A percentile compares a stretch with the other conserved stretches of the same genome.
Evolutionary conservation across 2,329 filamentous ascomycete genomes (phyloP).

Genomic region (Dactylonectria estremocensis): DNA sequence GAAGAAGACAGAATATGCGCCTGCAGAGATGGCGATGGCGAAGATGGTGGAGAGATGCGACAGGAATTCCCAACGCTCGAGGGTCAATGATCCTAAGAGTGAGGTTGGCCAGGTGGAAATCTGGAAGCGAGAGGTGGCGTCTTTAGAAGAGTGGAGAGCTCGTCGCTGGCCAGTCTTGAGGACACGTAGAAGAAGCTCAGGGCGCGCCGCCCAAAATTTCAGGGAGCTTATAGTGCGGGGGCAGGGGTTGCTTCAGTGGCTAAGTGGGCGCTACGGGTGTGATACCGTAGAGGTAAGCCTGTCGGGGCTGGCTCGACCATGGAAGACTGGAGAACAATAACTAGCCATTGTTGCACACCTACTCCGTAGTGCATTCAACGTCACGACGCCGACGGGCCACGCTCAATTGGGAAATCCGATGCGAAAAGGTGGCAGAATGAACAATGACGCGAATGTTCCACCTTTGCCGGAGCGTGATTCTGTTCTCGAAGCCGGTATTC

Average conservation of each 20-base stretch:
- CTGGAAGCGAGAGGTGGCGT: conserved; percentile 43
- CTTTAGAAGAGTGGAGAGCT: conserved; percentile 49
- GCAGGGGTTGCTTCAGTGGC: conserved; percentile 21
- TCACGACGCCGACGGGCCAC: conserved; percentile 27
- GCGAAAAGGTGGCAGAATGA: conserved; percentile 9
- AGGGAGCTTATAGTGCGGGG: conserved; percentile 46
- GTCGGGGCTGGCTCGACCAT: conserved; percentile 30
- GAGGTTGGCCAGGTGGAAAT: conserved; percentile 44
- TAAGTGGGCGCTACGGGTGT: conserved; percentile 32
- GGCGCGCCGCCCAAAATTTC: conserved; percentile 43
- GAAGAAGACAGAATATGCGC: conserved; percentile 23
- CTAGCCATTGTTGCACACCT: conserved; percentile 17
- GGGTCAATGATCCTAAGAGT: conserved; percentile 48
- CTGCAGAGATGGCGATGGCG: conserved; percentile 18
- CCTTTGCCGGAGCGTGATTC: not conserved
- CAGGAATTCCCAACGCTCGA: conserved; percentile 49
- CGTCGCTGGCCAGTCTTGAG: conserved; percentile 47
- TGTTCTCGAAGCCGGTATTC: not conserved
- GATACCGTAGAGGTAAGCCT: not conserved
- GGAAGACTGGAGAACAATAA: conserved; percentile 43
- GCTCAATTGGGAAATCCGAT: conserved; percentile 27
- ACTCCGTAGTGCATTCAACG: conserved; percentile 19
- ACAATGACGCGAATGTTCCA: not conserved
- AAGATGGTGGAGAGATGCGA: conserved; percentile 21
- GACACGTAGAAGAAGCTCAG: conserved; percentile 52